Percentiles rank a stretch among this genome's conserved stretches.
phyloP scores from a whole-genome alignment of 495 filamentous ascomycete genomes.

The Astrothelium subdiscretum region DNA sequence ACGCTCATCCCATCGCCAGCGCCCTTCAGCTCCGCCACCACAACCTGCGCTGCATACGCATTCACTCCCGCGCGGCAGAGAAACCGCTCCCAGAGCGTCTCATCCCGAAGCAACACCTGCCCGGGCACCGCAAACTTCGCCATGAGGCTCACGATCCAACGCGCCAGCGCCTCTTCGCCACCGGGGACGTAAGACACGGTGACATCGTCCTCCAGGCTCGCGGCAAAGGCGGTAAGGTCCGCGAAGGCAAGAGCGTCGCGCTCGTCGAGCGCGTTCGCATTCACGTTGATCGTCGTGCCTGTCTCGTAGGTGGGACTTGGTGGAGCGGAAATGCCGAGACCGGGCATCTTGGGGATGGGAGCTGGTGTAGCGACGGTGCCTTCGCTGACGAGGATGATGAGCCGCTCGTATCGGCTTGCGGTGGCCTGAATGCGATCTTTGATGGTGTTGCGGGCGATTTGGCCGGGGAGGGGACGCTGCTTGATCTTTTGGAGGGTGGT shows the following conservation, averaged over 20 bases:
- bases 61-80: constrained; percentile 66
- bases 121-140: constrained; percentile 22
- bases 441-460: constrained; percentile 35
- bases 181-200: constrained; percentile 41
- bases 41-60: constrained; percentile 63
- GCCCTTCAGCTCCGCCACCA: constrained; percentile 41
- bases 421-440: constrained; percentile 45
- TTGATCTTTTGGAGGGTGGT: constrained; percentile 65
- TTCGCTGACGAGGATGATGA: constrained; percentile 61
- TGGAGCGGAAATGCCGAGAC: neutral
- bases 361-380: constrained; percentile 11
- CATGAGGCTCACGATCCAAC: constrained; percentile 45
- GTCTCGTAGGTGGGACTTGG: neutral
- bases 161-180: constrained; percentile 42
- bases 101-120: constrained; percentile 27
- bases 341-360: constrained; percentile 2
- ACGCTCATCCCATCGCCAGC: neutral
- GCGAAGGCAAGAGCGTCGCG: constrained; percentile 42
- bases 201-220: constrained; percentile 31
- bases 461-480: constrained; percentile 57
- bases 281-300: constrained; percentile 9
- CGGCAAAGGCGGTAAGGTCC: constrained; percentile 43
- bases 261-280: constrained; percentile 14
- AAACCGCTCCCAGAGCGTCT: constrained; percentile 56
- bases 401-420: constrained; percentile 50